Evolutionary conservation across 768 basidiomycete species (phyloP).

Genomic region (Agrocybe chaxingu): DNA sequence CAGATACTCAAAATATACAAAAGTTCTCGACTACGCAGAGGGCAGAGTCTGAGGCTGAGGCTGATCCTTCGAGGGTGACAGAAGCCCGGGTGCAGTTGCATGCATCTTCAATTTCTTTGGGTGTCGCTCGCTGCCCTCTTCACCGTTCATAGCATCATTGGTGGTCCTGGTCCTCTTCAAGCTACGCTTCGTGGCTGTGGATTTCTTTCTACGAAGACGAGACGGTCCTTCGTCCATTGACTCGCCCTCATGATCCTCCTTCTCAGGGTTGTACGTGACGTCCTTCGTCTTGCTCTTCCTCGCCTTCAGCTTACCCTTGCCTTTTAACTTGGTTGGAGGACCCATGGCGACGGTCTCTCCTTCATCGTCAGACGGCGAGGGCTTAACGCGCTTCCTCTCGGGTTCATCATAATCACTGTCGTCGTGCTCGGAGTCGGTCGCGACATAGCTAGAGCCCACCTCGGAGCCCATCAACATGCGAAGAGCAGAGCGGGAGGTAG

Average conservation of each 20-base stretch:
- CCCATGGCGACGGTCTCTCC: constrained; percentile 12
- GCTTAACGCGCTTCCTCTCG: constrained; percentile 21
- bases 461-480: constrained; percentile 15
- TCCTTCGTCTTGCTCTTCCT: constrained; percentile 28
- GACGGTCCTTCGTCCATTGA: constrained; percentile 19
- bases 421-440: constrained; percentile 25
- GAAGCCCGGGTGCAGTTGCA: constrained; percentile 8
- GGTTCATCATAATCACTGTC: constrained; percentile 23
- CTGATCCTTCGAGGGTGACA: neutral
- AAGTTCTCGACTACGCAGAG: neutral
- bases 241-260: constrained; percentile 24
- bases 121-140: constrained; percentile 27
- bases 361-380: constrained; percentile 21
- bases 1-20: neutral
- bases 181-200: constrained; percentile 22
- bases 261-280: constrained; percentile 34
- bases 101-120: constrained; percentile 33
- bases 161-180: constrained; percentile 34
- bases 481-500: constrained; percentile 23
- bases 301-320: constrained; percentile 12
- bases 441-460: constrained; percentile 17
- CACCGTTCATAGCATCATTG: constrained; percentile 17
- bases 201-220: constrained; percentile 15
- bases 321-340: constrained; percentile 12
- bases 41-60: neutral